A percentile compares a stretch with the other conserved stretches of the same genome.
phyloP scores from a whole-genome alignment of 805 yeast genomes.

The Metschnikowia kofuensis region DNA sequence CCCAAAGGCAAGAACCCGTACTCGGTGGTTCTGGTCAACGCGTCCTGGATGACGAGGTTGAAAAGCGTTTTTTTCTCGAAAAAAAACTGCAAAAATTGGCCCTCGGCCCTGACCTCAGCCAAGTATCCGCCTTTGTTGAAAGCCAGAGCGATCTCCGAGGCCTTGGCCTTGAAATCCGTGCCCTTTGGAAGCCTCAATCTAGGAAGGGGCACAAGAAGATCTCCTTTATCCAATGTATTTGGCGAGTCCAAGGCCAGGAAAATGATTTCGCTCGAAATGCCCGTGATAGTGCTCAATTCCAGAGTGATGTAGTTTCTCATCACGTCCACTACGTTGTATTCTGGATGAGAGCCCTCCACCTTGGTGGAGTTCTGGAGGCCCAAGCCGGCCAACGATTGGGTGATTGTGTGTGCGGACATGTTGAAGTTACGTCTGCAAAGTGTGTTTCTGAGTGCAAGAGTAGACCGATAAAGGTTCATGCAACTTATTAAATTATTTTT shows the following conservation, averaged over 20 bases:
- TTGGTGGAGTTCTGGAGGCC: conserved; percentile 33
- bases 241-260: conserved; percentile 89
- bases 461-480: conserved; percentile 11
- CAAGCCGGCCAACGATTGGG: conserved; percentile 31
- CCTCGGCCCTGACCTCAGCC: conserved; percentile 72
- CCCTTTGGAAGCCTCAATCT: conserved; percentile 69
- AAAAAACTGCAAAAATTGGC: conserved; percentile 89
- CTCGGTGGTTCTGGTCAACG: conserved; percentile 53
- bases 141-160: conserved; percentile 67
- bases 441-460: conserved; percentile 1
- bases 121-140: conserved; percentile 74
- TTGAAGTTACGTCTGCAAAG: conserved; percentile 7
- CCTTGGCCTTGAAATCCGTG: conserved; percentile 75
- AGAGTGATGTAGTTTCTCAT: conserved; percentile 86
- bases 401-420: conserved; percentile 29
- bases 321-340: conserved; percentile 76
- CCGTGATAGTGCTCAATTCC: conserved; percentile 70
- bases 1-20: conserved; percentile 82
- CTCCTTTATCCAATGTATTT: conserved; percentile 84
- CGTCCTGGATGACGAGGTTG: conserved; percentile 66
- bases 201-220: conserved; percentile 87
- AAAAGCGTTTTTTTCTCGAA: conserved; percentile 66
- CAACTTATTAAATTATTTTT: not conserved
- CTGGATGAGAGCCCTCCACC: conserved; percentile 65
- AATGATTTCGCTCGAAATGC: conserved; percentile 66